Evolutionary conservation across 2,329 filamentous ascomycete species (phyloP).

Genomic region (Microsporum audouinii): DNA sequence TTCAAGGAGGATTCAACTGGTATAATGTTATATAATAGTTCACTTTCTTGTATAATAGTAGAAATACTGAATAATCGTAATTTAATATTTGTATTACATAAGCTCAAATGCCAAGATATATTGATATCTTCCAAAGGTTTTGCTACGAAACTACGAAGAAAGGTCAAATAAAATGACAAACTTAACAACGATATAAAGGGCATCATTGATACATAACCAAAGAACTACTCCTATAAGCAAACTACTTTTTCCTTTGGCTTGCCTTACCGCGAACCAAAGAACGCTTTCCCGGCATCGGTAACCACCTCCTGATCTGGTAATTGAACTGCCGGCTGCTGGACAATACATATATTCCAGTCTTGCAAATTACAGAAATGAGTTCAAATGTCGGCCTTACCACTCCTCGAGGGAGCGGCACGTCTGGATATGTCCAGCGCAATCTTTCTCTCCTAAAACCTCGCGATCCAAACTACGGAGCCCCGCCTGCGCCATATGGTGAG

Average conservation of each 20-base stretch:
- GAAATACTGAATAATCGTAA: background rate
- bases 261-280: background rate
- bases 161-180: background rate
- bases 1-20: background rate
- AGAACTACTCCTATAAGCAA: background rate
- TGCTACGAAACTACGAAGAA: background rate
- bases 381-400: slow-evolving; percentile 95
- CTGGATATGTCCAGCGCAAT: slow-evolving; percentile 95
- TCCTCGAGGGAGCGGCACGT: slow-evolving; percentile 87
- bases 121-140: background rate
- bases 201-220: background rate
- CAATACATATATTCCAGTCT: background rate
- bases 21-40: background rate
- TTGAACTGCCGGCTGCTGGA: background rate
- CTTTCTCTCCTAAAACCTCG: slow-evolving; percentile 76
- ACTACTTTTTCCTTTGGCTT: background rate
- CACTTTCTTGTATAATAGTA: background rate
- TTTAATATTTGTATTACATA: background rate
- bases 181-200: background rate
- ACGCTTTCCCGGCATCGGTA: background rate
- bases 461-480: slow-evolving; percentile 47
- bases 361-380: slow-evolving; percentile 53
- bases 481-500: slow-evolving; percentile 32
- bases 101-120: background rate
- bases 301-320: background rate